Evolutionary conservation across 352 stramenopile species (phyloP).

Genomic region (Phytophthora podocarpi): DNA sequence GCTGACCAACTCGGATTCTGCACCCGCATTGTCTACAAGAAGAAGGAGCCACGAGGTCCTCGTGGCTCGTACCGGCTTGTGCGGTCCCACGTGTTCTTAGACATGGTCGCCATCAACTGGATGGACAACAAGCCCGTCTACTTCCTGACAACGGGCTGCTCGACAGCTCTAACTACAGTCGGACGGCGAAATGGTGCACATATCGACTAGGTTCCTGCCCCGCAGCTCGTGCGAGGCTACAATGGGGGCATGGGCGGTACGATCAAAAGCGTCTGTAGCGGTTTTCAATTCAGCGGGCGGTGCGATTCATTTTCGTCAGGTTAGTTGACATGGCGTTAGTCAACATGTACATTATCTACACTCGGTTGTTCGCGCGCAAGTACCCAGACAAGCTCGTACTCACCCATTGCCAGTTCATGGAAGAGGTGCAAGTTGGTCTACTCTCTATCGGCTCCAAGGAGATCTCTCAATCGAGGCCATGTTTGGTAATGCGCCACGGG

Average conservation of each 20-base stretch:
- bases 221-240: background rate
- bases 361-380: background rate
- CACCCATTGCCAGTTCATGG: too few species aligned
- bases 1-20: background rate
- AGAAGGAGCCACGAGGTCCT: background rate
- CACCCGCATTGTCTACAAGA: background rate
- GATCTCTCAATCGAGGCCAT: background rate
- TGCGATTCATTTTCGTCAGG: background rate
- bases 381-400: background rate
- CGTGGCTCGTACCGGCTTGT: background rate
- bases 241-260: conserved; percentile 8
- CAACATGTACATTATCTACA: conserved; percentile 24
- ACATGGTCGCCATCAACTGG: background rate
- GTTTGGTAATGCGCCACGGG: background rate
- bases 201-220: background rate
- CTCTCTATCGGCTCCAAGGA: background rate
- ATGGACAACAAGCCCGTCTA: background rate
- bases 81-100: background rate
- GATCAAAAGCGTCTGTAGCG: conserved; percentile 16
- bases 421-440: background rate
- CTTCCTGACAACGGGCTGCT: background rate
- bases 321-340: conserved; percentile 28
- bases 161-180: background rate
- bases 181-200: too few species aligned
- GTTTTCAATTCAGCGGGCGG: conserved; percentile 20